These are phyloP conservation scores for Aspergillus bridgeri DNA, from an alignment of 495 filamentous ascomycete species.

Conservation along the genomic window DNA sequence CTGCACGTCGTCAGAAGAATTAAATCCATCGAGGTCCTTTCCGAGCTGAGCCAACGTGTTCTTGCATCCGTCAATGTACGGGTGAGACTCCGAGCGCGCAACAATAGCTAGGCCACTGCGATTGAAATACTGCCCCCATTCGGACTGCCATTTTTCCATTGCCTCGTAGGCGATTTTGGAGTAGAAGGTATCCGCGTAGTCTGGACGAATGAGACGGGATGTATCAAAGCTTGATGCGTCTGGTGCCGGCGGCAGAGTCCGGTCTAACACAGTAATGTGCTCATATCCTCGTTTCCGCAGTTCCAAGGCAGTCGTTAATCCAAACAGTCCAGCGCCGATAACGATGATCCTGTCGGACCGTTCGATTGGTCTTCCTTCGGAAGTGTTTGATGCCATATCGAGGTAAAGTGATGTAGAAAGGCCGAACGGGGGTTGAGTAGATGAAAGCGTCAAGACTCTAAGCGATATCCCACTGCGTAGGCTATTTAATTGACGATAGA, in stretches of 20 bases:
- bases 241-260: background rate
- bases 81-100: background rate
- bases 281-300: background rate
- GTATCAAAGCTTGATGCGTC: background rate
- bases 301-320: background rate
- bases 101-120: background rate
- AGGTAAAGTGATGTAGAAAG: background rate
- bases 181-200: background rate
- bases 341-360: background rate
- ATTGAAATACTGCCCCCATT: background rate
- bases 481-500: background rate
- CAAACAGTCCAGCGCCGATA: background rate
- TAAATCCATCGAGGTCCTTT: background rate
- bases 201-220: background rate
- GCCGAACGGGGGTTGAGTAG: background rate
- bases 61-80: background rate
- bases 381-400: background rate
- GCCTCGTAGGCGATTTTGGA: background rate
- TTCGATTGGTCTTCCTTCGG: background rate
- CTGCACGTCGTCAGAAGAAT: background rate
- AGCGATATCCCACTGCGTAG: background rate
- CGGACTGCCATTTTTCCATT: background rate
- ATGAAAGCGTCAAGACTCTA: background rate
- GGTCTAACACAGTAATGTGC: background rate
- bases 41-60: background rate